Percentiles rank a stretch among this genome's conserved stretches.
phyloP scores from a whole-genome alignment of 75 land plant species.

The Gnetum montanum region DNA sequence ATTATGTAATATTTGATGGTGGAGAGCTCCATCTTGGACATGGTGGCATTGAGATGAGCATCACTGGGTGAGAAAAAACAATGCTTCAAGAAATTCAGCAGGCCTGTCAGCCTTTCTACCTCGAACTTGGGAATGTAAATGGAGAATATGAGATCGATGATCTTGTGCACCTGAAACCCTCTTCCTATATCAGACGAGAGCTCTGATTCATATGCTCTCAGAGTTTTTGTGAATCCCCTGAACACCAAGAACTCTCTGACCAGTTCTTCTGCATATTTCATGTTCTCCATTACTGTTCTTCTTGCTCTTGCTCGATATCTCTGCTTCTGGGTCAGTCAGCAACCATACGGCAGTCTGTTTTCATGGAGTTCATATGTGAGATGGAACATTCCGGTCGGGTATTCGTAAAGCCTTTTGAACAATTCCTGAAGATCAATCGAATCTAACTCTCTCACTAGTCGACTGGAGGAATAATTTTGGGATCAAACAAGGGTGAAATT shows the following conservation, averaged over 20 bases:
- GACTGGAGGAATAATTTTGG: no score
- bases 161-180: slow-evolving; percentile 80
- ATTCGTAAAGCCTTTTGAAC: no score
- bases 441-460: no score
- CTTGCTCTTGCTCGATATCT: no score
- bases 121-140: slow-evolving; percentile 74
- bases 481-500: no score
- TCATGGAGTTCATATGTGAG: no score
- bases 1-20: slow-evolving; percentile 62
- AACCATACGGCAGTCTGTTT: no score
- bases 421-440: no score
- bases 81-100: slow-evolving; percentile 56
- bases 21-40: slow-evolving; percentile 69
- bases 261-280: slow-evolving; percentile 79
- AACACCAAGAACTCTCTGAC: slow-evolving; percentile 84
- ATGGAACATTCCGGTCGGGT: no score
- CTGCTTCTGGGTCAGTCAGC: no score
- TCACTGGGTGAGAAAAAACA: slow-evolving; percentile 61
- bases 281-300: slow-evolving; percentile 46
- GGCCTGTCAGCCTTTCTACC: slow-evolving; percentile 54
- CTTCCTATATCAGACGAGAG: slow-evolving; percentile 62
- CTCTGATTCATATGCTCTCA: slow-evolving; percentile 66
- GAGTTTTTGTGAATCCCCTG: slow-evolving; percentile 74
- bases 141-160: slow-evolving; percentile 64
- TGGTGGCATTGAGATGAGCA: slow-evolving; percentile 16